Conservation (phyloP, 169 alveolate species). For the Besnoitia besnoiti region DNA sequence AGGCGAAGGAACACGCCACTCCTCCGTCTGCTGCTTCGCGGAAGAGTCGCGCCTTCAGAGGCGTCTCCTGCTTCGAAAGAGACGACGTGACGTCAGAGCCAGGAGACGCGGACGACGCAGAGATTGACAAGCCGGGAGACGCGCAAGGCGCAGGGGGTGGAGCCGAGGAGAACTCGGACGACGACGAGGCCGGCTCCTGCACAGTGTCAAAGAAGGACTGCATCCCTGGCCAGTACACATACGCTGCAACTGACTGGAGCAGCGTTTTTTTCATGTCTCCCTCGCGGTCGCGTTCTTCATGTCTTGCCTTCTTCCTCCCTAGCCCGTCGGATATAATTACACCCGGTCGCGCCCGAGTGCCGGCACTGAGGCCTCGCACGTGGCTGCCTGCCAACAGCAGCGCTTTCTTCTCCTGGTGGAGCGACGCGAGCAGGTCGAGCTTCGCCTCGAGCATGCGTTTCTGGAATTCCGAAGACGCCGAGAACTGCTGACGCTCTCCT, state of each 20-base stretch:
- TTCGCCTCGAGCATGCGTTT: neutral
- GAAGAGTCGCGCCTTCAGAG: too few relatives aligned
- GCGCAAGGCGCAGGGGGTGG: neutral
- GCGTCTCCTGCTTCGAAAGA: neutral
- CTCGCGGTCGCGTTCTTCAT: neutral
- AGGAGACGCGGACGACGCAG: neutral
- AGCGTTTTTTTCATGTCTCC: neutral
- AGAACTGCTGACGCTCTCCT: neutral
- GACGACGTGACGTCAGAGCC: neutral
- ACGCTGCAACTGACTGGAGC: neutral
- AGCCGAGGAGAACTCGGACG: neutral
- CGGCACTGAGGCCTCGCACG: too few relatives aligned
- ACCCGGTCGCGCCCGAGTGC: too few relatives aligned
- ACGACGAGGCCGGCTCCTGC: neutral
- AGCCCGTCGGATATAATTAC: neutral
- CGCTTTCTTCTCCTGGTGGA: neutral
- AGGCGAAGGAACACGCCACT: neutral
- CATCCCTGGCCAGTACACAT: neutral
- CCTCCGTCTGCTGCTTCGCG: too few relatives aligned
- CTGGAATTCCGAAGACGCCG: neutral
- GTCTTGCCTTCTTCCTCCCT: neutral
- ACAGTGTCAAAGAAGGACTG: neutral
- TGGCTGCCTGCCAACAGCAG: too few relatives aligned
- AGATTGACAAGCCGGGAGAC: neutral
- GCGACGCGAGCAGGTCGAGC: neutral